Evolutionary conservation across 2,329 filamentous ascomycete species (phyloP).

Genomic region (Pestalotiopsis sp.): DNA sequence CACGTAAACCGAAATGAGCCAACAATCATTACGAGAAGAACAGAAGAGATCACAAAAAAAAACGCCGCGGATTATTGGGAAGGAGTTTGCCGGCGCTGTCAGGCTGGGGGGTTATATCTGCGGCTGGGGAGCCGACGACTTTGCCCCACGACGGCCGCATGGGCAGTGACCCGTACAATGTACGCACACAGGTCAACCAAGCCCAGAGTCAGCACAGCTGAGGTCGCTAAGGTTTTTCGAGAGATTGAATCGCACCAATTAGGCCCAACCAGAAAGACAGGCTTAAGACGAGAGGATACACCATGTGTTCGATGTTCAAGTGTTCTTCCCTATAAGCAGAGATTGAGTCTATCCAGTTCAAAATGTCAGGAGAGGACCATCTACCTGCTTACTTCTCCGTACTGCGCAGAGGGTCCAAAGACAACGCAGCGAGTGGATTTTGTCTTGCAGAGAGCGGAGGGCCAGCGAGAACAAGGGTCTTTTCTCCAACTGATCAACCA

Average conservation of each 20-base stretch:
- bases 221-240: neutral
- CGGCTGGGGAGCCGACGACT: conserved; percentile 5
- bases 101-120: conserved; percentile 8
- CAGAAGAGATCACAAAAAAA: neutral
- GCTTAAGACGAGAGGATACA: neutral
- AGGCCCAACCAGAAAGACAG: neutral
- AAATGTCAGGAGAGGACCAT: too few relatives aligned
- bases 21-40: too few relatives aligned
- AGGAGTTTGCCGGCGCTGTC: neutral
- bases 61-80: neutral
- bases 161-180: neutral
- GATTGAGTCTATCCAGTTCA: too few relatives aligned
- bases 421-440: neutral
- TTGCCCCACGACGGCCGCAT: neutral
- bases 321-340: neutral
- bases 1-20: neutral
- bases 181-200: neutral
- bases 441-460: neutral
- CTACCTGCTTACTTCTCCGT: too few relatives aligned
- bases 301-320: neutral
- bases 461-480: neutral
- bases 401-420: neutral
- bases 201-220: conserved; percentile 8
- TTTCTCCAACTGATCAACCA: neutral
- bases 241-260: neutral